phyloP scores from a whole-genome alignment of 352 stramenopile species.

The Phytopythium aichiense region DNA sequence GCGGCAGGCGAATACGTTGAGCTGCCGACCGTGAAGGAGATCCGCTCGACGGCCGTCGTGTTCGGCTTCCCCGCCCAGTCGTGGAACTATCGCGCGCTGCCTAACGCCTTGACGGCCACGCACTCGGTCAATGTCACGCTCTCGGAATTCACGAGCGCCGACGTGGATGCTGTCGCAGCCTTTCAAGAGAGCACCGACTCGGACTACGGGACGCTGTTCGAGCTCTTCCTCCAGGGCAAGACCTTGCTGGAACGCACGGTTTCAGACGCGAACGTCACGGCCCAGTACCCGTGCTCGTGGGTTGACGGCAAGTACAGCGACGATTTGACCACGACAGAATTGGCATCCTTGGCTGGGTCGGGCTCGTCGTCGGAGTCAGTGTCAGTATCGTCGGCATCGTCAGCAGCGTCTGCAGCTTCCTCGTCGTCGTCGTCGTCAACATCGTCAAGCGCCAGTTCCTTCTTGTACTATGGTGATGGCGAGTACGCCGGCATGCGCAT shows the following conservation, averaged over 20 bases:
- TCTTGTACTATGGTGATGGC: slow-evolving; percentile 11
- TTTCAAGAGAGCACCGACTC: slow-evolving; percentile 20
- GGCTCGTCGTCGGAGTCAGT: no score
- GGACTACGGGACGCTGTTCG: slow-evolving; percentile 23
- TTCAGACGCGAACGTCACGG: slow-evolving; percentile 28
- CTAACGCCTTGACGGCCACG: slow-evolving; percentile 12
- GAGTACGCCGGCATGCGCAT: slow-evolving; percentile 19
- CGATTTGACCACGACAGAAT: not conserved
- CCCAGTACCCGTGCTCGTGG: slow-evolving; percentile 25
- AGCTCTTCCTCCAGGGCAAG: slow-evolving; percentile 40
- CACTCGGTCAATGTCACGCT: slow-evolving; percentile 16
- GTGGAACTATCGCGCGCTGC: slow-evolving; percentile 43
- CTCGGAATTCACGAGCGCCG: not conserved
- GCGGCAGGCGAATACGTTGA: slow-evolving; percentile 14
- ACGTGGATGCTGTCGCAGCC: slow-evolving; percentile 8
- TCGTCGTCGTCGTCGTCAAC: not conserved
- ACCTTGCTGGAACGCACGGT: slow-evolving; percentile 30
- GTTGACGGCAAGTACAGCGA: slow-evolving; percentile 18
- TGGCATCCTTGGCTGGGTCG: no score
- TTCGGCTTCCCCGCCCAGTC: slow-evolving; percentile 32
- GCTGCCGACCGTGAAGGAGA: slow-evolving; percentile 22
- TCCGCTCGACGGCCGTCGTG: slow-evolving; percentile 30
- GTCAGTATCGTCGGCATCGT: no score
- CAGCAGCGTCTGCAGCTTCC: no score
- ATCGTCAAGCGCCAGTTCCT: not conserved